Base-by-base conservation (phyloP, 768 basidiomycete species). In the Crepidotus variabilis region DNA sequence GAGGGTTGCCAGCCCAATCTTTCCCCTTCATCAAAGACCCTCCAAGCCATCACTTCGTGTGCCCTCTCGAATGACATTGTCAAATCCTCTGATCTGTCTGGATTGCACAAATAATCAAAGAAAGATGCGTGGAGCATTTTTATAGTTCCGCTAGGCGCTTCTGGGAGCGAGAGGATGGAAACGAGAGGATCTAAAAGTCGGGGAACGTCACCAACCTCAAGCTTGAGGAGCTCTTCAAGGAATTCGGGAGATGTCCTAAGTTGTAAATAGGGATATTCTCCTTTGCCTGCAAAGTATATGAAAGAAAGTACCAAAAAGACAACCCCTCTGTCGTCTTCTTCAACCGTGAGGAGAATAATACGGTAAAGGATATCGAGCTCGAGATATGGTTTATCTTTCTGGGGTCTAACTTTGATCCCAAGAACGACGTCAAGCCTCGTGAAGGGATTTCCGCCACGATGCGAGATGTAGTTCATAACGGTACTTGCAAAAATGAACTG, bases 311-410 rank as follows among this genome's bases (percentile, higher is more conserved):
- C 14, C 13, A 20, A 11, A 43, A 3, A 3, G 13, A 5, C 39
- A 11, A 5, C 5, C 13, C 5, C 5, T 43, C 5, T 14, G n/a
- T n/a, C n/a, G n/a, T 43, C 39, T 5, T 43, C 11, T 43, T 43
- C 11, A 11, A 43, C 39, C 5, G 14, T 20, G 2, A 11, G 13
- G 4, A 43, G 18, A 11, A 43, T 43, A 11, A 14, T 5, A 5
- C 13, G 4, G 50, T 65, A 65, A 4, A 65, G 35, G 2, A 22
- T 36, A 47, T 65, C 64, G 32, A 65, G 50, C 18, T 55, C 52
- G 8, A 60, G 61, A 23, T 60, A 63, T 1, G 61, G 61, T 6
- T 52, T 36, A 35, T 56, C 51, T 11, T 50, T 48, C 20, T 34
- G 36, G 0, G 51, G 51, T 14, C n/a, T 18, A 2, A 51, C 28